Evolutionary conservation across 2,329 filamentous ascomycete species (phyloP).

Genomic region (Sordariomycetes sp.): DNA sequence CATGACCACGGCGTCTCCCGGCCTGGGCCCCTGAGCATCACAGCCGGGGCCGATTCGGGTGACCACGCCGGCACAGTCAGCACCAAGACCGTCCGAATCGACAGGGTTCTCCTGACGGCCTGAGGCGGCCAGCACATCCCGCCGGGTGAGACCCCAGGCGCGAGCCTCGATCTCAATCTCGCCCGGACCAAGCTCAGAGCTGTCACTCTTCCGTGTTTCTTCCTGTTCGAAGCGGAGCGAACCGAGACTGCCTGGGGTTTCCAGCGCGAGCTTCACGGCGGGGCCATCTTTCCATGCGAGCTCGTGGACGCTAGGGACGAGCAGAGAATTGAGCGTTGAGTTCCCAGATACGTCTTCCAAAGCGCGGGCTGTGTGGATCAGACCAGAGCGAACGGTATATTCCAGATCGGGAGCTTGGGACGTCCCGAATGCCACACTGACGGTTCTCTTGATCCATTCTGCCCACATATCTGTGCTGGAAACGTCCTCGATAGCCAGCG

Average conservation of each 20-base stretch:
- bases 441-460: not conserved
- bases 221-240: conserved; percentile 2
- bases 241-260: not conserved
- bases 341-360: conserved; percentile 2
- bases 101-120: not conserved
- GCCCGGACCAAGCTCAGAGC: not conserved
- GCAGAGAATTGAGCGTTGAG: not conserved
- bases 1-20: conserved; percentile 1
- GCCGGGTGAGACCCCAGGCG: conserved; percentile 1
- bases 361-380: conserved; percentile 1
- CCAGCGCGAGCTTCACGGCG: conserved; percentile 1
- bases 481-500: conserved; percentile 1
- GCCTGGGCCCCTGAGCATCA: conserved; percentile 1
- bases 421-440: not conserved
- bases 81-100: not conserved
- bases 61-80: conserved; percentile 1
- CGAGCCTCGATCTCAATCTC: conserved; percentile 4
- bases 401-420: not conserved
- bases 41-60: conserved; percentile 1
- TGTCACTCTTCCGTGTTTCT: not conserved
- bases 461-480: no score
- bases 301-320: conserved; percentile 1
- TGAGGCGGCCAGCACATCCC: not conserved
- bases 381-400: conserved; percentile 1
- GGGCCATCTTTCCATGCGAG: conserved; percentile 2